Percentiles rank a stretch among this genome's conserved stretches.
These are phyloP conservation scores for Tuber calosporum DNA, from an alignment of 495 filamentous ascomycete genomes.

Conservation along the genomic window DNA sequence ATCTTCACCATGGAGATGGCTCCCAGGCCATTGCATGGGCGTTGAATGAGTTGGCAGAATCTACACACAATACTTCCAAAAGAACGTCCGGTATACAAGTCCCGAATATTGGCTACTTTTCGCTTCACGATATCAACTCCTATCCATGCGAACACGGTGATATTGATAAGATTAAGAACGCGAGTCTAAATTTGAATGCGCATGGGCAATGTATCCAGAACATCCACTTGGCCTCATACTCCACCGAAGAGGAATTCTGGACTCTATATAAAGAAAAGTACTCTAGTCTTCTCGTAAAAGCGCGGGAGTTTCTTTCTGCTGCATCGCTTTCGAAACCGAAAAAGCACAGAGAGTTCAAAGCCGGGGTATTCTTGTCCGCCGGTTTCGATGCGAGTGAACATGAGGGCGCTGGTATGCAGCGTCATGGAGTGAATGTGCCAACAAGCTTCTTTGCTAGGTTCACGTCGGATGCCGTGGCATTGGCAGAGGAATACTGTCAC, in stretches of 20 bases:
- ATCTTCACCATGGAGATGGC: constrained; percentile 93
- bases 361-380: constrained; percentile 86
- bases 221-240: constrained; percentile 85
- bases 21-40: constrained; percentile 88
- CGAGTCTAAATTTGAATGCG: constrained; percentile 84
- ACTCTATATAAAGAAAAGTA: constrained; percentile 72
- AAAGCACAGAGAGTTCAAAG: constrained; percentile 57
- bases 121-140: constrained; percentile 93
- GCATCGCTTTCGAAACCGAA: constrained; percentile 51
- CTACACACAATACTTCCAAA: constrained; percentile 59
- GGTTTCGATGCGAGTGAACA: constrained; percentile 96
- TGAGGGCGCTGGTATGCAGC: constrained; percentile 86
- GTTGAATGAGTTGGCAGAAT: constrained; percentile 60
- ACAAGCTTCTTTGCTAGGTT: constrained; percentile 93
- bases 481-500: constrained; percentile 78
- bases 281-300: constrained; percentile 65
- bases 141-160: constrained; percentile 90
- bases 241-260: constrained; percentile 78
- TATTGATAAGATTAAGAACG: constrained; percentile 79
- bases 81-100: constrained; percentile 53
- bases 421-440: constrained; percentile 88
- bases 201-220: constrained; percentile 94
- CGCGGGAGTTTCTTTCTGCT: constrained; percentile 61
- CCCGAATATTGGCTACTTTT: constrained; percentile 75
- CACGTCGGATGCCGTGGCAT: constrained; percentile 69